A percentile compares a stretch with the other conserved stretches of the same genome.
phyloP scores from a whole-genome alignment of 495 filamentous ascomycete species.

The Hyphodiscus hymeniophilus region DNA sequence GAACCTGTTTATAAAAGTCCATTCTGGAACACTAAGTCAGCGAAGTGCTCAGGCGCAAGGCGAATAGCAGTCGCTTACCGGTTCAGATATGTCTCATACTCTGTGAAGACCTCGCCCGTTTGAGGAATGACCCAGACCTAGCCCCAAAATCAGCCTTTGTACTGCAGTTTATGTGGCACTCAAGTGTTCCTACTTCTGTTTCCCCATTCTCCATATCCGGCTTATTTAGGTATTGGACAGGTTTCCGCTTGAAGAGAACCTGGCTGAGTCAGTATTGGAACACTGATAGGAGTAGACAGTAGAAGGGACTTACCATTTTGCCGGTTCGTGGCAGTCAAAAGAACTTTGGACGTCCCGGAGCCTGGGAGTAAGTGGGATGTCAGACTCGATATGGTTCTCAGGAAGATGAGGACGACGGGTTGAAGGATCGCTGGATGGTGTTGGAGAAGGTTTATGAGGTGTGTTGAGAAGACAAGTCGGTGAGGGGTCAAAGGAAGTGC shows the following conservation, averaged over 20 bases:
- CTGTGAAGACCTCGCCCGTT: slow-evolving; percentile 83
- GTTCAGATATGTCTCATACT: slow-evolving; percentile 80
- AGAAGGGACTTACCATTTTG: slow-evolving; percentile 28
- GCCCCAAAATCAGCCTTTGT: slow-evolving; percentile 14
- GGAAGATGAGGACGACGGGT: background rate
- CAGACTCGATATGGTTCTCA: slow-evolving; percentile 8
- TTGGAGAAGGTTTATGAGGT: background rate
- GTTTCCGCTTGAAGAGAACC: slow-evolving; percentile 96
- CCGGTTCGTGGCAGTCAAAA: slow-evolving; percentile 1
- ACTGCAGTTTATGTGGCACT: background rate
- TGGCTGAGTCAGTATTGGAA: slow-evolving; percentile 24
- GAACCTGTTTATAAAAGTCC: slow-evolving; percentile 89
- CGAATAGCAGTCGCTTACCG: slow-evolving; percentile 43
- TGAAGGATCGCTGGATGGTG: background rate
- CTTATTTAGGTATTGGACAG: slow-evolving; percentile 70
- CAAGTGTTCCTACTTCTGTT: slow-evolving; percentile 52
- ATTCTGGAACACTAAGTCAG: slow-evolving; percentile 43
- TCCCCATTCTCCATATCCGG: slow-evolving; percentile 72
- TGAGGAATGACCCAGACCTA: slow-evolving; percentile 88
- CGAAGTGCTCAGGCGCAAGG: slow-evolving; percentile 1
- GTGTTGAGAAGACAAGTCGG: too few relatives aligned
- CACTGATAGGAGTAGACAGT: background rate
- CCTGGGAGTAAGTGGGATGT: slow-evolving; percentile 13
- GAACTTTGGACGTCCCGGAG: slow-evolving; percentile 8
- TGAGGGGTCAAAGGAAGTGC: slow-evolving; percentile 1